These are phyloP conservation scores for Phytomonas serpens DNA, from an alignment of 208 protist species.

Conservation along the genomic window DNA sequence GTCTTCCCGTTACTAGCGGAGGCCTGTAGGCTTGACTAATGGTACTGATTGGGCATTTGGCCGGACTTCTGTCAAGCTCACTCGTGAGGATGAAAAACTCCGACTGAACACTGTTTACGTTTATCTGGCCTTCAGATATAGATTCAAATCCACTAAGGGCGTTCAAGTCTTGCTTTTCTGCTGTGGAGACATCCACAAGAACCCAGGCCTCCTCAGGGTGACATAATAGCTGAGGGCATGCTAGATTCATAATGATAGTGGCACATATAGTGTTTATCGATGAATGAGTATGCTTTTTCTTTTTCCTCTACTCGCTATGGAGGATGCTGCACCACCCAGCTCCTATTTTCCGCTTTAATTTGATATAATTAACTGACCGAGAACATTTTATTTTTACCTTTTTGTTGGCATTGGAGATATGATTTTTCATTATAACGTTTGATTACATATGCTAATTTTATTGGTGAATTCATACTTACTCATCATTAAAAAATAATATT, in stretches of 20 bases:
- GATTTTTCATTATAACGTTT: background rate
- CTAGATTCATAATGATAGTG: background rate
- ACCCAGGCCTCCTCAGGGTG: no score
- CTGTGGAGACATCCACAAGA: no score
- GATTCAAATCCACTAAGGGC: no score
- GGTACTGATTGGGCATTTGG: no score
- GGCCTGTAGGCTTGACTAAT: no score
- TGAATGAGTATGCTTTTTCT: background rate
- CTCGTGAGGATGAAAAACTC: no score
- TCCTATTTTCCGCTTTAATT: conserved; percentile 4
- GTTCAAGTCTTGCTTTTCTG: no score
- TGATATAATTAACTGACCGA: background rate
- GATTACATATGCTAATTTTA: background rate
- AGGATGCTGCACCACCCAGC: background rate
- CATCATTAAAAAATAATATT: background rate
- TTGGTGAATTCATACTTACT: background rate
- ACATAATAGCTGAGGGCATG: background rate
- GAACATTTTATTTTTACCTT: background rate
- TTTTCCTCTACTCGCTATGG: background rate
- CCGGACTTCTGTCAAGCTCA: no score
- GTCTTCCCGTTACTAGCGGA: no score
- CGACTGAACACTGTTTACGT: no score
- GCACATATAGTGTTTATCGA: background rate
- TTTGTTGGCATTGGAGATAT: background rate
- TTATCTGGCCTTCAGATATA: no score